phyloP scores from a whole-genome alignment of 495 filamentous ascomycete species.

The Oidiodendron maius region DNA sequence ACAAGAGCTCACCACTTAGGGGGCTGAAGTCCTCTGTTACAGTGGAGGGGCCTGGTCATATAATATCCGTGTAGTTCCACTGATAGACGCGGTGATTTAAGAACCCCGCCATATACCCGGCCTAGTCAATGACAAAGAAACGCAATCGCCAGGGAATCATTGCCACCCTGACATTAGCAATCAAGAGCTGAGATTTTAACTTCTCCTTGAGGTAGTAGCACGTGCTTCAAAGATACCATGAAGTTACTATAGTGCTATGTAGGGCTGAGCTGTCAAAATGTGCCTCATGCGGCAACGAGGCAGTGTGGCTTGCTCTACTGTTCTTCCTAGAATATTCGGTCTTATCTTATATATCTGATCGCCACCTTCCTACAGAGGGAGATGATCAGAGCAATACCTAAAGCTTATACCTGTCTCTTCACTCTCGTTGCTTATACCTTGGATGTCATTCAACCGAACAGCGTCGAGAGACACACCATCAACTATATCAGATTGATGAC shows the following conservation, averaged over 20 bases:
- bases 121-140: background rate
- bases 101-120: background rate
- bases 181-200: conserved; percentile 1
- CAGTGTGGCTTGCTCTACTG: too few species aligned
- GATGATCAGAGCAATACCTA: too few species aligned
- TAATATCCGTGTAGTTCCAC: background rate
- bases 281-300: conserved; percentile 3
- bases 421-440: too few species aligned
- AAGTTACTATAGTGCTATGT: background rate
- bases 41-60: too few species aligned
- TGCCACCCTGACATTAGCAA: conserved; percentile 1
- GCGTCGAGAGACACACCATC: too few species aligned
- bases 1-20: conserved; percentile 13
- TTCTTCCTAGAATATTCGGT: too few species aligned
- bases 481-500: too few species aligned
- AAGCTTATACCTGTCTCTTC: too few species aligned
- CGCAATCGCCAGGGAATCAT: background rate
- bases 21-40: conserved; percentile 1
- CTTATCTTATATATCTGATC: too few species aligned
- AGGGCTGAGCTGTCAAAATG: conserved; percentile 5
- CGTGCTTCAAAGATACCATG: conserved; percentile 1
- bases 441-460: too few species aligned
- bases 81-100: background rate
- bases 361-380: too few species aligned
- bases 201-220: conserved; percentile 7